Base-by-base conservation (phyloP, 2,329 filamentous ascomycete genomes). In the Balansia obtecta region DNA sequence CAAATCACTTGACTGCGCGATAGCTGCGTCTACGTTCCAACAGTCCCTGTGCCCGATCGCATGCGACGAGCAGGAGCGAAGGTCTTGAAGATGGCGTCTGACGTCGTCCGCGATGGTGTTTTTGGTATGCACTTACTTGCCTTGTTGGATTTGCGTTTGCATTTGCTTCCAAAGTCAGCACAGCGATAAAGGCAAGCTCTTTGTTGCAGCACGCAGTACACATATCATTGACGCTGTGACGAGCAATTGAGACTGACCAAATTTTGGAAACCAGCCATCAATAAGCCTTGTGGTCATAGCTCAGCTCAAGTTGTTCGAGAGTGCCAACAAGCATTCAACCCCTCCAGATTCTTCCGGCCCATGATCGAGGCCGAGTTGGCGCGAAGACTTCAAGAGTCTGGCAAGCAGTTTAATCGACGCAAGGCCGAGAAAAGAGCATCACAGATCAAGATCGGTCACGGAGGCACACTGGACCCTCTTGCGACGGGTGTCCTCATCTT, bases 381-480 rank as follows among this genome's bases (percentile, higher is more conserved):
- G 1, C 73, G 71, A 45, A 77, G 79, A 52, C 66, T 72, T 15
- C 68, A 71, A 56, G 83, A 87, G 64, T 70, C 70, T 52, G 72
- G 76, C 52, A 71, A 72, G 52, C 79, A 85, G 63, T 75, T 76
- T 57, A 74, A 76, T 57, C 77, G 83, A 53, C 76, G 81, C 53
- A 70, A 71, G 55, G 69, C 68, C 45, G 73, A 75, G 55, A 78
- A 80, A 64, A 76, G 76, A 58, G 72, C 76, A 1, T 65, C 83
- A 5, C 80, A 87, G 54, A 84, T 97, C 58, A 98, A 97, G 73
- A 86, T 97, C 61, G 93, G 93, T 34, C 93, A 98, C 69, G 93
- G 93, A 53, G 93, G 93, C 42, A 98, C 93, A 1, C 77, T 98
- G 16, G 93, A 98, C 63, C 93, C 93, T 27, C 77, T 96, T 60